phyloP scores from a whole-genome alignment of 2,329 filamentous ascomycete genomes.

The Huntiella decipiens region DNA sequence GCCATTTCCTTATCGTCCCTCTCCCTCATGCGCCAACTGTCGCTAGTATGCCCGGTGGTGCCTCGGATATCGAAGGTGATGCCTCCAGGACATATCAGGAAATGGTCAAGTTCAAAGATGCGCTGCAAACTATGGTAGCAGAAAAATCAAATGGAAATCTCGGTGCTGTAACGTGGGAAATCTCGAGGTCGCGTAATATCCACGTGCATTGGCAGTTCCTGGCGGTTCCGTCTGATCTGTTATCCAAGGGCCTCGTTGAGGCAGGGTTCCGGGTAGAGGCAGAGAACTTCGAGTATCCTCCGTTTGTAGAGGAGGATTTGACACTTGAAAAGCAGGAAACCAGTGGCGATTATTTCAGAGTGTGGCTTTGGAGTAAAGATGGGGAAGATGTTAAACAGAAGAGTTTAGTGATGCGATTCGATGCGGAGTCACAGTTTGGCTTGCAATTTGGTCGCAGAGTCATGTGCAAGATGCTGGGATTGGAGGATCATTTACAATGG shows the following conservation, averaged over 20 bases:
- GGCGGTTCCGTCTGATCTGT: slow-evolving; percentile 49
- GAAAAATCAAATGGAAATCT: slow-evolving; percentile 36
- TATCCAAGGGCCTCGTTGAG: slow-evolving; percentile 59
- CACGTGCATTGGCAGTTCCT: slow-evolving; percentile 92
- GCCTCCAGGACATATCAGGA: slow-evolving; percentile 49
- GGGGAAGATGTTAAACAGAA: slow-evolving; percentile 22
- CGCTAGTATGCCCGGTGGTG: slow-evolving; percentile 33
- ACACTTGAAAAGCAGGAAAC: slow-evolving; percentile 29
- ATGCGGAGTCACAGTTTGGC: slow-evolving; percentile 59
- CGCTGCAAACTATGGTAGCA: slow-evolving; percentile 65
- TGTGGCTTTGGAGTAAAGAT: slow-evolving; percentile 54
- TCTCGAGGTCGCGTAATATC: slow-evolving; percentile 61
- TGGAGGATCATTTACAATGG: slow-evolving; percentile 71
- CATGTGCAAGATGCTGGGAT: slow-evolving; percentile 64
- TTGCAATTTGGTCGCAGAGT: slow-evolving; percentile 79
- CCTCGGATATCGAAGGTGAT: slow-evolving; percentile 29
- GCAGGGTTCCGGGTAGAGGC: slow-evolving; percentile 78
- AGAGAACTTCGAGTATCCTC: slow-evolving; percentile 46
- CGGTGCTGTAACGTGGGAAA: slow-evolving; percentile 81
- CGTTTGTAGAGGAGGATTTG: slow-evolving; percentile 29
- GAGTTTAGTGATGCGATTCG: slow-evolving; percentile 55
- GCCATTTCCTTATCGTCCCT: slow-evolving; percentile 82
- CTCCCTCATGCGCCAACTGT: slow-evolving; percentile 66
- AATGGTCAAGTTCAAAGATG: slow-evolving; percentile 63
- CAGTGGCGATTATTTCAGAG: slow-evolving; percentile 52